phyloP scores from a whole-genome alignment of 306 rosid genomes.

The Vigna trinervia region DNA sequence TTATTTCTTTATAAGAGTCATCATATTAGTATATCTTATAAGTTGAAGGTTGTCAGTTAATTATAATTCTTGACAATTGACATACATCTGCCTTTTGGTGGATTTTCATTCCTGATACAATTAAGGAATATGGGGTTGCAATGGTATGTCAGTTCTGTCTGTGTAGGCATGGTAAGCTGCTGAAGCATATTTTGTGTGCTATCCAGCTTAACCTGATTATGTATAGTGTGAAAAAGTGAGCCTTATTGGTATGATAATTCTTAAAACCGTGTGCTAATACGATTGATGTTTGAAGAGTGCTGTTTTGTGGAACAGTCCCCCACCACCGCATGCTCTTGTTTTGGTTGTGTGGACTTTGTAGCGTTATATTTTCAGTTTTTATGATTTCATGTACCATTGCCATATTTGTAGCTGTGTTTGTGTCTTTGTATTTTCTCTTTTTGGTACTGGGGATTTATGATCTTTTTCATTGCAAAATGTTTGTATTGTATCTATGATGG shows the following conservation, averaged over 20 bases:
- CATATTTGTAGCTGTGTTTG: conserved; percentile 11
- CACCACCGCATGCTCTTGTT: not conserved
- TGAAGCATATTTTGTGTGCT: not conserved
- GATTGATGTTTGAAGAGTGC: not conserved
- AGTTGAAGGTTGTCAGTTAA: not conserved
- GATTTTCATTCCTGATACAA: not conserved
- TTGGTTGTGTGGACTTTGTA: not conserved
- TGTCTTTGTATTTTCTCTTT: not conserved
- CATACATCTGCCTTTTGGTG: not conserved
- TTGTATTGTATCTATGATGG: conserved; percentile 2
- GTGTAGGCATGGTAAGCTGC: not conserved
- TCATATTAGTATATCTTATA: not conserved
- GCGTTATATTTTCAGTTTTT: conserved; percentile 13
- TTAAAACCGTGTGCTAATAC: conserved; percentile 4
- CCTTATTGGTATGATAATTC: conserved; percentile 17
- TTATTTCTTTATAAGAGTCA: not conserved
- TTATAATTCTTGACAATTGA: not conserved
- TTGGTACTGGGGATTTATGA: not conserved
- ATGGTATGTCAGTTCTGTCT: conserved; percentile 6
- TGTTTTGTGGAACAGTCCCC: not conserved
- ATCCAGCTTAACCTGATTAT: not conserved
- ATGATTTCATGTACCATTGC: not conserved
- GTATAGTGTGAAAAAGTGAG: conserved; percentile 14
- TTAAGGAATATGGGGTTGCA: not conserved
- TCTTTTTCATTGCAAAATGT: conserved; percentile 21